Conservation (phyloP, 495 filamentous ascomycete genomes). For the Eremomyces bilateralis region DNA sequence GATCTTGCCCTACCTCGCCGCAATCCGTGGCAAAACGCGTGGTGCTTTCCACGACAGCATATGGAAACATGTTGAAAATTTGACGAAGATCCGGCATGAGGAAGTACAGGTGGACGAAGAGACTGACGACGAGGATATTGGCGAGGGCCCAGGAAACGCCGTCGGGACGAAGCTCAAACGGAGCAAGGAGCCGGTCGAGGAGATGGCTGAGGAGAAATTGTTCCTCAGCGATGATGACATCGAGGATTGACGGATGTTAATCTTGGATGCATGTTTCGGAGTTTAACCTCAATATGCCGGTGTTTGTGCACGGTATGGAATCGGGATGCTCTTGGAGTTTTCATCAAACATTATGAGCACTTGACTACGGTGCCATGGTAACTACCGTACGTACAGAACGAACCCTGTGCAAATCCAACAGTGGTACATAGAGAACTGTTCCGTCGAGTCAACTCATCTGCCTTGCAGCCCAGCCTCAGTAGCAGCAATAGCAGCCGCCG, state of each 20-base stretch:
- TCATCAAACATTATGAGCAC: no score
- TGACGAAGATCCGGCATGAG: conserved; percentile 43
- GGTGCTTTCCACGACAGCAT: conserved; percentile 8
- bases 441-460: no score
- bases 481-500: no score
- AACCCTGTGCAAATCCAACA: no score
- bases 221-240: conserved; percentile 92
- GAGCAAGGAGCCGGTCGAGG: conserved; percentile 4
- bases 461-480: no score
- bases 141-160: conserved; percentile 25
- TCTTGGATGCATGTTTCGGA: no score
- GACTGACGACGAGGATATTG: conserved; percentile 13
- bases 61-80: conserved; percentile 36
- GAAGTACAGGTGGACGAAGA: conserved; percentile 7
- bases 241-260: conserved; percentile 41
- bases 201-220: conserved; percentile 28
- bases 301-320: no score
- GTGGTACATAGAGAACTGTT: no score
- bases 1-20: conserved; percentile 62
- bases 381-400: no score
- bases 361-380: no score
- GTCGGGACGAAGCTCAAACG: conserved; percentile 21
- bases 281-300: no score
- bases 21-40: conserved; percentile 24
- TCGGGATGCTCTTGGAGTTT: no score